Conservation (phyloP, 2,329 filamentous ascomycete species). For the Fusarium napiforme region DNA sequence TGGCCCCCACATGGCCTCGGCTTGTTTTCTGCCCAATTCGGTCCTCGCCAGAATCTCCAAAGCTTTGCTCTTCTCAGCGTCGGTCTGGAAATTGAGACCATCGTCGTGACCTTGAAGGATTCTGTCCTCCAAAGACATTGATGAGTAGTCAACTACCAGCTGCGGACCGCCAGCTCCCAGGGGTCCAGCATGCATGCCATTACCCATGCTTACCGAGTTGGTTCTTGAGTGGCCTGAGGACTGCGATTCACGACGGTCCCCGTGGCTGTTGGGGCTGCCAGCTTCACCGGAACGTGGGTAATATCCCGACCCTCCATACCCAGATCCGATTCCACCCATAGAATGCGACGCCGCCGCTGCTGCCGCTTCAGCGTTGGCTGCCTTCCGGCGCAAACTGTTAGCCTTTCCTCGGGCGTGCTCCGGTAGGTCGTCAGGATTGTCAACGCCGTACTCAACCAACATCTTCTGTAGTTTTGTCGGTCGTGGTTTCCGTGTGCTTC, state of each 20-base stretch:
- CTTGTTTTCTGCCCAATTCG: constrained; percentile 60
- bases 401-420: constrained; percentile 83
- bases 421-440: constrained; percentile 90
- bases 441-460: constrained; percentile 86
- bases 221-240: constrained; percentile 46
- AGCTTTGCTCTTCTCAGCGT: constrained; percentile 60
- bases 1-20: constrained; percentile 62
- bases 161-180: constrained; percentile 57
- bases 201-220: constrained; percentile 55
- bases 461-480: constrained; percentile 98
- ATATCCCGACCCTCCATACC: constrained; percentile 44
- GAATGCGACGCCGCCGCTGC: constrained; percentile 47
- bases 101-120: constrained; percentile 61
- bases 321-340: constrained; percentile 9
- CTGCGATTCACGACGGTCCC: constrained; percentile 42
- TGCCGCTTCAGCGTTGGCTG: constrained; percentile 66
- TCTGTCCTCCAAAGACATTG: constrained; percentile 61
- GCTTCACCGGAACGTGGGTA: constrained; percentile 38
- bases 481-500: constrained; percentile 93
- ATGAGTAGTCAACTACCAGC: constrained; percentile 53
- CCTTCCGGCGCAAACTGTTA: constrained; percentile 77
- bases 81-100: constrained; percentile 57
- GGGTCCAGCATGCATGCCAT: constrained; percentile 55
- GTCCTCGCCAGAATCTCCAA: constrained; percentile 64
- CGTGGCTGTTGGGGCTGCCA: constrained; percentile 40